phyloP scores from a whole-genome alignment of 495 filamentous ascomycete species.

The Usnea hakonensis region DNA sequence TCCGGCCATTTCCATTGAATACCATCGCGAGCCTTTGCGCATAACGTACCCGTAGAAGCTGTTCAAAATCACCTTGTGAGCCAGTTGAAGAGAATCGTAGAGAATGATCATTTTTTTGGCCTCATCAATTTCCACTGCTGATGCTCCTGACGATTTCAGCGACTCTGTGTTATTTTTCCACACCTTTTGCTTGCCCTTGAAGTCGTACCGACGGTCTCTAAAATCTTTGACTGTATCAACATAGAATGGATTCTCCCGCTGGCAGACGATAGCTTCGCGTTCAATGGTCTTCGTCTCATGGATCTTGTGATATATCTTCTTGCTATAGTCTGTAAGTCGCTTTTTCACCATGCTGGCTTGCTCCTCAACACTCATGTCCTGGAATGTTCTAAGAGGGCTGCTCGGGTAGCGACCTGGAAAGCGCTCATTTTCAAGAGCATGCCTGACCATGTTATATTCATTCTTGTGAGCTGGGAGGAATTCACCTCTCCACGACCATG shows the following conservation, averaged over 20 bases:
- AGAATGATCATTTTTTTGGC: slow-evolving; percentile 98
- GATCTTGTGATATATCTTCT: slow-evolving; percentile 99
- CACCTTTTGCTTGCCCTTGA: slow-evolving; percentile 95
- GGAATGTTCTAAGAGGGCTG: slow-evolving; percentile 62
- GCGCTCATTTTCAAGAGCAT: slow-evolving; percentile 83
- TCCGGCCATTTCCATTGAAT: slow-evolving; percentile 99
- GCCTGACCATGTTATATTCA: slow-evolving; percentile 98
- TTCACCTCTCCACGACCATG: slow-evolving; percentile 98
- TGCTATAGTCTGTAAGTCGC: slow-evolving; percentile 82
- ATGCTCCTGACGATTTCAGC: slow-evolving; percentile 72
- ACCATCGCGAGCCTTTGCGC: slow-evolving; percentile 97
- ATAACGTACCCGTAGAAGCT: slow-evolving; percentile 99
- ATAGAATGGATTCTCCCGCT: slow-evolving; percentile 97
- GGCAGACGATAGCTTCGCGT: slow-evolving; percentile 94
- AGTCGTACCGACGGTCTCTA: slow-evolving; percentile 92
- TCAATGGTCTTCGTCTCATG: slow-evolving; percentile 91
- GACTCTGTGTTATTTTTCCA: slow-evolving; percentile 95
- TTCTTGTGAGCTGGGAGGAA: slow-evolving; percentile 92
- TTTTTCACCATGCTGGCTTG: slow-evolving; percentile 79
- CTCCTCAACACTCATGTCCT: slow-evolving; percentile 75
- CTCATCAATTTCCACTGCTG: slow-evolving; percentile 71
- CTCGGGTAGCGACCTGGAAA: slow-evolving; percentile 74
- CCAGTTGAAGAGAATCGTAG: slow-evolving; percentile 92
- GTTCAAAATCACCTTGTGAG: slow-evolving; percentile 98
- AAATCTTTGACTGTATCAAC: slow-evolving; percentile 94